Conservation (phyloP, 768 basidiomycete genomes). For the Rhizopogon vesiculosus region DNA sequence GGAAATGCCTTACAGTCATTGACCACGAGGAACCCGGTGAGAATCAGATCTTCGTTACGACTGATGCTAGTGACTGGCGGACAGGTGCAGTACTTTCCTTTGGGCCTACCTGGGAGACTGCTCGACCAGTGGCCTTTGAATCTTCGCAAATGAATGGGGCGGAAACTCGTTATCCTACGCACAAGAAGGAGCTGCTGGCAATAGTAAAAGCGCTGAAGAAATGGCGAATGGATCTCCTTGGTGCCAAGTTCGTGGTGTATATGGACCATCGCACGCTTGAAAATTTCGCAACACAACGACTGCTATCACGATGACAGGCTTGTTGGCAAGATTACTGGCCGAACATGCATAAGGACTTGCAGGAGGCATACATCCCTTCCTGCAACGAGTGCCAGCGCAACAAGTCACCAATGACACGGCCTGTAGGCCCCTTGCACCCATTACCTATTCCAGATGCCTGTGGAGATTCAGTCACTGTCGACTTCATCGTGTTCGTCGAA, state of each 20-base stretch:
- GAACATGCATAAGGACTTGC: slow-evolving; percentile 28
- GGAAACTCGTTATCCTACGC: slow-evolving; percentile 25
- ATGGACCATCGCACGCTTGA: slow-evolving; percentile 26
- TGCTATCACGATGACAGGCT: slow-evolving; percentile 12
- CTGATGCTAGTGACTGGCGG: slow-evolving; percentile 4
- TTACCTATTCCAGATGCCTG: slow-evolving; percentile 17
- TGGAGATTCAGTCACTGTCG: slow-evolving; percentile 19
- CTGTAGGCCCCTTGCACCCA: slow-evolving; percentile 13
- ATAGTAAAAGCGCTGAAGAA: slow-evolving; percentile 23
- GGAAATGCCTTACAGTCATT: slow-evolving; percentile 26
- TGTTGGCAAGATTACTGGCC: slow-evolving; percentile 34
- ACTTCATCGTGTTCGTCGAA: slow-evolving; percentile 26
- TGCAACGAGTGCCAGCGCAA: slow-evolving; percentile 21
- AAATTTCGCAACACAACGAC: not conserved
- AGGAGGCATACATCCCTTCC: slow-evolving; percentile 24
- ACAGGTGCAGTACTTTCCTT: slow-evolving; percentile 2
- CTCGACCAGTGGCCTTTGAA: slow-evolving; percentile 20
- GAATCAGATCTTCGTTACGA: slow-evolving; percentile 14
- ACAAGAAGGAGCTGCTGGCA: slow-evolving; percentile 29
- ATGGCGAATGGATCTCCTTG: slow-evolving; percentile 18
- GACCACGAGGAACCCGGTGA: slow-evolving; percentile 22
- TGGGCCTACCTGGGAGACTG: slow-evolving; percentile 3
- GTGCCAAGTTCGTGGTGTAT: slow-evolving; percentile 6
- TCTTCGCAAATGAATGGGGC: slow-evolving; percentile 14
- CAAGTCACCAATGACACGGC: slow-evolving; percentile 12